These are phyloP conservation scores for Kazachstania bromeliacearum DNA, from an alignment of 805 yeast genomes.

Conservation along the genomic window DNA sequence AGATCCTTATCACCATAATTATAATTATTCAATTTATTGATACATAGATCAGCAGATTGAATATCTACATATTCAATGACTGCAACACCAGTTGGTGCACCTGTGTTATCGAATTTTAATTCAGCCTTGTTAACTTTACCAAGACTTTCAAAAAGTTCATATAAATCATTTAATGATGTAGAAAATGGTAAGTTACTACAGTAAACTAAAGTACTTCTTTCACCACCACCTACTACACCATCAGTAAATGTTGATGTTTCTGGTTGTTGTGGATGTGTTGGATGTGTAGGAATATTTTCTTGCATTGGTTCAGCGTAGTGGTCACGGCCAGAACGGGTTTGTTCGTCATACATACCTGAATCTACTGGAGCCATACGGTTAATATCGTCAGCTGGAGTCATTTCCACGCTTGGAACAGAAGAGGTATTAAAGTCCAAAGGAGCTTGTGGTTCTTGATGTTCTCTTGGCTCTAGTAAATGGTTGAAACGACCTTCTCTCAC, in stretches of 20 bases:
- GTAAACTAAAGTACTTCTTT: slow-evolving; percentile 49
- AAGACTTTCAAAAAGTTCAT: slow-evolving; percentile 75
- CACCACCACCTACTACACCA: slow-evolving; percentile 56
- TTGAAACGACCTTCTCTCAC: slow-evolving; percentile 18
- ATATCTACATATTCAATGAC: slow-evolving; percentile 64
- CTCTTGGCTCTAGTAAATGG: slow-evolving; percentile 1
- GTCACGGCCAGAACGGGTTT: background rate
- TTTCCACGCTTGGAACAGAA: too few species aligned
- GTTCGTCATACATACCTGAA: background rate
- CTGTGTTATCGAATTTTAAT: slow-evolving; percentile 51
- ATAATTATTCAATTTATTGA: slow-evolving; percentile 66
- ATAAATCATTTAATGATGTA: slow-evolving; percentile 73
- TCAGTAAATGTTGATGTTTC: slow-evolving; percentile 39
- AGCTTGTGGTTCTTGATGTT: slow-evolving; percentile 3
- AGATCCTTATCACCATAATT: slow-evolving; percentile 76
- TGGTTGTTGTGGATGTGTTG: background rate
- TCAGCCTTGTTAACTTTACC: slow-evolving; percentile 73
- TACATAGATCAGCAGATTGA: slow-evolving; percentile 64
- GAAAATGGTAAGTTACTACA: slow-evolving; percentile 81
- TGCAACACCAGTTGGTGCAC: slow-evolving; percentile 72
- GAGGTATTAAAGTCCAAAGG: background rate
- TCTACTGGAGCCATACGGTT: background rate
- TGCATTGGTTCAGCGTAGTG: background rate
- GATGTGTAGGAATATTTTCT: too few species aligned
- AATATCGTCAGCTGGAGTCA: background rate